Evolutionary conservation across 371 early-diverging fungal genomes (phyloP).

Genomic region (Mortierella sp.): DNA sequence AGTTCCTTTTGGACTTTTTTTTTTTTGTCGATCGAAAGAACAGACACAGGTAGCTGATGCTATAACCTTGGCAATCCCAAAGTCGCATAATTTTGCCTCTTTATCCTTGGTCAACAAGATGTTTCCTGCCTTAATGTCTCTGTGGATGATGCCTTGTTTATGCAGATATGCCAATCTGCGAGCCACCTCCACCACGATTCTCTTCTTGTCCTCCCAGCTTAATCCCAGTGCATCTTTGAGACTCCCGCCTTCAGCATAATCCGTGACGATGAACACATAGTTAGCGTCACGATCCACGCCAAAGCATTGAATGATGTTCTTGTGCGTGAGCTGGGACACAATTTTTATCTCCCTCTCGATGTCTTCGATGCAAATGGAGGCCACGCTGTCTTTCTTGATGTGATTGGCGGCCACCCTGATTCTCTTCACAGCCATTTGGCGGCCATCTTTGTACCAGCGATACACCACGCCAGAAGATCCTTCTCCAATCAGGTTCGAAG

Average conservation of each 20-base stretch:
- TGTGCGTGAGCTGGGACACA: constrained; percentile 8
- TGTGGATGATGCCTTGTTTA: too few relatives aligned
- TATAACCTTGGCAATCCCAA: constrained; percentile 12
- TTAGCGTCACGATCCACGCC: not conserved
- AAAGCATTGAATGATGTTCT: constrained; percentile 15
- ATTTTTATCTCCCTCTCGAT: constrained; percentile 7
- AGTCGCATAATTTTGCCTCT: constrained; percentile 18
- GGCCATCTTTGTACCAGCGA: constrained; percentile 5
- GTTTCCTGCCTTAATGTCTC: constrained; percentile 16
- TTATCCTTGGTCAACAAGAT: constrained; percentile 9
- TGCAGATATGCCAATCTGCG: constrained; percentile 16
- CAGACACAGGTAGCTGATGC: not conserved
- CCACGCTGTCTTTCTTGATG: not conserved
- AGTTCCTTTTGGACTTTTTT: constrained; percentile 6
- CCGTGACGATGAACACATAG: not conserved
- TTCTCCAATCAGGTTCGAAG: not conserved
- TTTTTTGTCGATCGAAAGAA: not conserved
- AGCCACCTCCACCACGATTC: constrained; percentile 16
- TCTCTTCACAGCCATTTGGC: constrained; percentile 13
- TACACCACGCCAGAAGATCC: constrained; percentile 11
- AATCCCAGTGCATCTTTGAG: constrained; percentile 3
- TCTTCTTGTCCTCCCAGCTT: constrained; percentile 16
- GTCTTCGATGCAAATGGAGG: not conserved
- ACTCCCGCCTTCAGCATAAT: constrained; percentile 4
- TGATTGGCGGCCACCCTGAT: not conserved